phyloP scores from a whole-genome alignment of 352 stramenopile genomes.

The Elongisporangium senticosum region DNA sequence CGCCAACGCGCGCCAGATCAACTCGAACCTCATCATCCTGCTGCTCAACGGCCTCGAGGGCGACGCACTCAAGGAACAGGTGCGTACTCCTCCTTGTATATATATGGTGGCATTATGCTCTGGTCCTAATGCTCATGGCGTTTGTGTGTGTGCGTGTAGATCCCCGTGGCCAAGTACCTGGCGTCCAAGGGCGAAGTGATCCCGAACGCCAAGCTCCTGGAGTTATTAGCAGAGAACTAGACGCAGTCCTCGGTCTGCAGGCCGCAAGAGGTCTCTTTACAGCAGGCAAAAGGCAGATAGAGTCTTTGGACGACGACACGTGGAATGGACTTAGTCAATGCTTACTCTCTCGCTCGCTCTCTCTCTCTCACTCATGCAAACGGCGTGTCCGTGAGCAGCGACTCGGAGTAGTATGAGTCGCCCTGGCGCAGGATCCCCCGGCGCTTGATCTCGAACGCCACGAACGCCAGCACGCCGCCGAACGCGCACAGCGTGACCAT shows the following conservation, averaged over 20 bases:
- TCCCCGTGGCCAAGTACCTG: constrained; percentile 73
- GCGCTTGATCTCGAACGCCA: constrained; percentile 26
- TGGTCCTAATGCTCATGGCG: constrained; percentile 1
- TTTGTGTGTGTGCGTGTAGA: constrained; percentile 20
- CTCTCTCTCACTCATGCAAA: constrained; percentile 19
- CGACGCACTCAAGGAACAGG: constrained; percentile 48
- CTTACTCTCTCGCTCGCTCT: constrained; percentile 3
- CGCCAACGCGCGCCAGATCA: constrained; percentile 61
- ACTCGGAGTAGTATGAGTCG: constrained; percentile 53
- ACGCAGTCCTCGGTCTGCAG: background rate
- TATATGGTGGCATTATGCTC: background rate
- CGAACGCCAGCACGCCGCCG: constrained; percentile 32
- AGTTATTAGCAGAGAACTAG: constrained; percentile 48
- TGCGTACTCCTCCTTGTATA: constrained; percentile 12
- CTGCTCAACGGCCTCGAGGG: constrained; percentile 62
- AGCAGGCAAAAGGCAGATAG: background rate
- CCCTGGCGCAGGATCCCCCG: constrained; percentile 17
- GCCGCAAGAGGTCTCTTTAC: background rate
- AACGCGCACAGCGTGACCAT: constrained; percentile 59
- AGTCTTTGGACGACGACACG: background rate
- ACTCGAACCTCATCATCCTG: constrained; percentile 69
- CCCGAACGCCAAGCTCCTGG: constrained; percentile 41
- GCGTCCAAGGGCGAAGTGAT: constrained; percentile 78
- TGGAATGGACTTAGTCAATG: background rate
- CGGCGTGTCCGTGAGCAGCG: constrained; percentile 36